These are phyloP conservation scores for Achaetomiella virescens DNA, from an alignment of 495 filamentous ascomycete species.

Conservation along the genomic window DNA sequence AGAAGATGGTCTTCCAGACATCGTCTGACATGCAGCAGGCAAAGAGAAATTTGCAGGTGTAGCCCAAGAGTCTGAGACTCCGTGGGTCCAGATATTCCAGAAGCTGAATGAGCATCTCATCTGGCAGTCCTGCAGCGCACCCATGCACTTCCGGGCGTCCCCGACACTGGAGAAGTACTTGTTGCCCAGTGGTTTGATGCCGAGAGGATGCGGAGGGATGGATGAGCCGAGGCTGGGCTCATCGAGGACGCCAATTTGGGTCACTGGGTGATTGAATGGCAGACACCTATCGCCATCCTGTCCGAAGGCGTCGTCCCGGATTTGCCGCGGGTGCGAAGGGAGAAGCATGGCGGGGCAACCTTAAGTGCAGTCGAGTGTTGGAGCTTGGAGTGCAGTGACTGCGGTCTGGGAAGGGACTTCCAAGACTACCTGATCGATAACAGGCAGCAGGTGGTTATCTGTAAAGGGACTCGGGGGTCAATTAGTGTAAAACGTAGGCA, in stretches of 20 bases:
- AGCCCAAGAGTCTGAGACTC: slow-evolving; percentile 60
- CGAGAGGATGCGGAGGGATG: slow-evolving; percentile 76
- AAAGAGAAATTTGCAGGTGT: slow-evolving; percentile 82
- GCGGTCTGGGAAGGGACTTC: no score
- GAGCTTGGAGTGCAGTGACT: background rate
- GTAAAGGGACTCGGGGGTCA: no score
- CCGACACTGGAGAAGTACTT: slow-evolving; percentile 55
- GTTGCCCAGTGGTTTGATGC: slow-evolving; percentile 86
- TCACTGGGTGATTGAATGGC: slow-evolving; percentile 14
- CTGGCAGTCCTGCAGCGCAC: slow-evolving; percentile 61
- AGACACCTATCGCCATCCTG: slow-evolving; percentile 15
- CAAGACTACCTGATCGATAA: no score
- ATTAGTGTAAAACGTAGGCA: no score
- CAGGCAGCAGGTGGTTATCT: no score
- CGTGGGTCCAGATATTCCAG: slow-evolving; percentile 66
- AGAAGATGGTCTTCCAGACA: slow-evolving; percentile 80
- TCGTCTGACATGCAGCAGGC: slow-evolving; percentile 83
- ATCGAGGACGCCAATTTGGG: slow-evolving; percentile 9
- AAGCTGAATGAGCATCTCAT: slow-evolving; percentile 72
- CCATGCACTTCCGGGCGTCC: slow-evolving; percentile 61
- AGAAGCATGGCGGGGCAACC: slow-evolving; percentile 18
- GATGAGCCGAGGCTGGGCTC: slow-evolving; percentile 18
- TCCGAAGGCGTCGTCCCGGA: slow-evolving; percentile 3
- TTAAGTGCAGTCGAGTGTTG: background rate
- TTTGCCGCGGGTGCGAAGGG: slow-evolving; percentile 16